Percentiles rank a stretch among this genome's conserved stretches.
Conservation (phyloP, 495 filamentous ascomycete species). For the Xylaria longipes region DNA sequence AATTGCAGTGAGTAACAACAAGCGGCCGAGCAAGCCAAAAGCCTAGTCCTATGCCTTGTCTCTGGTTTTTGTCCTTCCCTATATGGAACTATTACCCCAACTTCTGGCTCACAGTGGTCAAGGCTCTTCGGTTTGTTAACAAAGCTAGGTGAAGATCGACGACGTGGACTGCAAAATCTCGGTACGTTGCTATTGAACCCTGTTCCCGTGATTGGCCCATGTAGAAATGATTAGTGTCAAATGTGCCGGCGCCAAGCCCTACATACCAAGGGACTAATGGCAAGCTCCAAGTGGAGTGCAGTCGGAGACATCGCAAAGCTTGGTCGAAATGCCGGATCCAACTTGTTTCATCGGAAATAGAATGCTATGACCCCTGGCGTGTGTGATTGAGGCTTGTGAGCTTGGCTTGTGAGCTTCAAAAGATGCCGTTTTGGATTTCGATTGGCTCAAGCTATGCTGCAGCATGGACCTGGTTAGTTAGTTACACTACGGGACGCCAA, state of each 20-base stretch:
- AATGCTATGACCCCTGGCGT: constrained; percentile 10
- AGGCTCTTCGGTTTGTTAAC: neutral
- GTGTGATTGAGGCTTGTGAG: constrained; percentile 9
- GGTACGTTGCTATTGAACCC: neutral
- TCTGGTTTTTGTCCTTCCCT: constrained; percentile 15
- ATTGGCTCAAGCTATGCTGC: neutral
- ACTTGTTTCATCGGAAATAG: constrained; percentile 26
- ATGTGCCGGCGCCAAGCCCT: constrained; percentile 11
- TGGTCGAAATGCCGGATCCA: constrained; percentile 7
- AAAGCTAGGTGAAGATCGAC: constrained; percentile 21
- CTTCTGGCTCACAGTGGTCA: constrained; percentile 1
- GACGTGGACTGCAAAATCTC: neutral
- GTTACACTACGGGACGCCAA: constrained; percentile 11
- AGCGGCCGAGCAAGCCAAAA: constrained; percentile 6
- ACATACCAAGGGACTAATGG: neutral
- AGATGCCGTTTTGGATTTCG: neutral
- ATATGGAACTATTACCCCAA: constrained; percentile 14
- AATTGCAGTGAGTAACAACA: constrained; percentile 18
- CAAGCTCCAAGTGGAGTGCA: neutral
- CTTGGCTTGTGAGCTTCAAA: neutral
- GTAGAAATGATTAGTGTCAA: constrained; percentile 26
- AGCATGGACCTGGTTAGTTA: neutral
- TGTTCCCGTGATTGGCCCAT: constrained; percentile 16
- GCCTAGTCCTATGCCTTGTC: neutral
- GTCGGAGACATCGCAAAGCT: constrained; percentile 10